Evolutionary conservation across 169 alveolate species (phyloP).

Genomic region (Eimeria praecox): DNA sequence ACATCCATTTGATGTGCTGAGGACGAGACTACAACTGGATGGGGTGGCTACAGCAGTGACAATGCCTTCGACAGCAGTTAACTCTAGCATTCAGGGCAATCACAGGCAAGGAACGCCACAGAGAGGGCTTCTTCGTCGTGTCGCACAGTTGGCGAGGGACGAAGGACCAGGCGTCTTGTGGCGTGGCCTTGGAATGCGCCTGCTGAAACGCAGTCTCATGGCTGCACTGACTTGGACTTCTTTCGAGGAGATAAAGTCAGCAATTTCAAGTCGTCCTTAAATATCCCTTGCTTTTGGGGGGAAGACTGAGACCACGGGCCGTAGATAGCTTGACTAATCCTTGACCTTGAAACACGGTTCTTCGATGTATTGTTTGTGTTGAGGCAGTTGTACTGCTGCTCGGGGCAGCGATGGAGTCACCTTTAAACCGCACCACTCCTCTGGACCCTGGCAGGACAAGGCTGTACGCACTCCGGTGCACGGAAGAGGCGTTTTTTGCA

Average conservation of each 20-base stretch:
- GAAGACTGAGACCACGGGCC: not conserved
- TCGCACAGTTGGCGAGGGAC: conserved; percentile 52
- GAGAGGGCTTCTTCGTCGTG: conserved; percentile 45
- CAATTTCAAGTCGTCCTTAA: conserved; percentile 28
- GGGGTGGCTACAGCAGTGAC: conserved; percentile 64
- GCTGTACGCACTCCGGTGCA: not conserved
- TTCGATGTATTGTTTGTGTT: not conserved
- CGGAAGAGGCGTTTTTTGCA: not conserved
- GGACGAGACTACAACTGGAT: conserved; percentile 83
- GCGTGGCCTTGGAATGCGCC: conserved; percentile 83
- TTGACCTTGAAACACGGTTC: not conserved
- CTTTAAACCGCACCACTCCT: not conserved
- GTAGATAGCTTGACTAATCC: not conserved
- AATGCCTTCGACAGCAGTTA: not conserved
- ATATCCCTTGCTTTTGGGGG: not conserved
- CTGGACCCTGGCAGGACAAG: not conserved
- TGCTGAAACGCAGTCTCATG: conserved; percentile 80
- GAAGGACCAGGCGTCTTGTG: conserved; percentile 81
- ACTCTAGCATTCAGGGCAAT: not conserved
- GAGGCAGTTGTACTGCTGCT: not conserved
- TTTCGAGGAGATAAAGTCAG: conserved; percentile 77
- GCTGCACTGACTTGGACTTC: conserved; percentile 84
- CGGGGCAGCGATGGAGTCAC: not conserved
- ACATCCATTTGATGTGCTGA: conserved; percentile 84
- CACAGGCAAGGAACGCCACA: not conserved